phyloP scores from a whole-genome alignment of 1,284 basidiomycete species.

The Malassezia arunalokei region DNA sequence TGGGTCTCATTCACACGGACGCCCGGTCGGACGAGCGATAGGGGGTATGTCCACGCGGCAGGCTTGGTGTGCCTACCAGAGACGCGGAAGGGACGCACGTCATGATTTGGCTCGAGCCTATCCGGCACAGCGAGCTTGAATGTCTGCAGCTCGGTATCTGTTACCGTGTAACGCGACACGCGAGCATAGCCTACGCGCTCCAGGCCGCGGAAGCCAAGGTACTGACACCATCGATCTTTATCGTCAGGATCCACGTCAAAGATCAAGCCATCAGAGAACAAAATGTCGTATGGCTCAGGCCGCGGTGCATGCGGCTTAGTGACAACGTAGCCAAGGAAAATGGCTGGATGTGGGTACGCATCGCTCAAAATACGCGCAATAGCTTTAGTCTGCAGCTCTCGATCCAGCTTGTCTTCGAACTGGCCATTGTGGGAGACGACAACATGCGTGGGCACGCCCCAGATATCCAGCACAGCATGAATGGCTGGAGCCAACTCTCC shows the following conservation, averaged over 20 bases:
- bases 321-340: constrained; percentile 64
- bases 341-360: constrained; percentile 62
- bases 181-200: constrained; percentile 35
- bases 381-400: constrained; percentile 72
- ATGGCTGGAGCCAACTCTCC: constrained; percentile 65
- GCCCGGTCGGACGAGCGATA: not conserved
- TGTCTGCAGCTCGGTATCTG: constrained; percentile 41
- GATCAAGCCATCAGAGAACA: constrained; percentile 49
- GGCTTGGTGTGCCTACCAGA: not conserved
- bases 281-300: constrained; percentile 72
- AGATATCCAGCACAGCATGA: constrained; percentile 72
- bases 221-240: constrained; percentile 38
- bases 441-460: constrained; percentile 66
- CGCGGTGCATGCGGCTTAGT: constrained; percentile 61
- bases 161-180: constrained; percentile 38
- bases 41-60: constrained; percentile 5
- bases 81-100: constrained; percentile 14
- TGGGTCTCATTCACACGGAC: constrained; percentile 1
- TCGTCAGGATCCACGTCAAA: constrained; percentile 49
- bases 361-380: constrained; percentile 67
- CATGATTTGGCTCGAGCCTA: constrained; percentile 22
- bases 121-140: constrained; percentile 35
- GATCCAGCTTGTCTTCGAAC: constrained; percentile 73
- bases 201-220: constrained; percentile 35
- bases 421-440: constrained; percentile 86